These are phyloP conservation scores for Hydnum rufescens DNA, from an alignment of 768 basidiomycete species.

Conservation along the genomic window DNA sequence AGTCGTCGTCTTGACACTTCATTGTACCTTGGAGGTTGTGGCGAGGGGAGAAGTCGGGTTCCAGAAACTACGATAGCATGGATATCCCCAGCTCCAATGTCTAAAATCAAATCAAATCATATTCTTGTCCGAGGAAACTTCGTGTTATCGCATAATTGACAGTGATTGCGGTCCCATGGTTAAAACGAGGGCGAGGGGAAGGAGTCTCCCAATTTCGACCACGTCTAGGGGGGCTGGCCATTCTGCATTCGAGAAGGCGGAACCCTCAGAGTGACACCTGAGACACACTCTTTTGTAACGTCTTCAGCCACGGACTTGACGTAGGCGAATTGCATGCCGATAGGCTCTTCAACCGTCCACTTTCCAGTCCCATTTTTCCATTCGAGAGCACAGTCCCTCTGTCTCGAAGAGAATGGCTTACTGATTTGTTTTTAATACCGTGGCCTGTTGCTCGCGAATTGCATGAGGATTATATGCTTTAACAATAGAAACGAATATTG, in stretches of 20 bases:
- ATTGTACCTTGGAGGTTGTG: conserved; percentile 20
- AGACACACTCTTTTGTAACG: conserved; percentile 47
- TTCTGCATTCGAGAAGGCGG: conserved; percentile 80
- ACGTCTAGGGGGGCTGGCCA: conserved; percentile 84
- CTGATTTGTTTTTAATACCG: conserved; percentile 23
- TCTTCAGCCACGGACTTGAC: conserved; percentile 73
- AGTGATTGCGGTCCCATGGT: conserved; percentile 89
- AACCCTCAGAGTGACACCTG: conserved; percentile 67
- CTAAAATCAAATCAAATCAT: conserved; percentile 88
- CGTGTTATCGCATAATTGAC: conserved; percentile 98
- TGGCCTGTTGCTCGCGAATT: conserved; percentile 31
- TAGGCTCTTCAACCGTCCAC: conserved; percentile 76
- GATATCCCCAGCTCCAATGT: conserved; percentile 73
- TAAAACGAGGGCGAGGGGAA: conserved; percentile 64
- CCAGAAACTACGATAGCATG: conserved; percentile 62
- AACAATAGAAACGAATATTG: conserved; percentile 67
- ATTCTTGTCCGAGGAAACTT: conserved; percentile 55
- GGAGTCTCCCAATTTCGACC: conserved; percentile 74
- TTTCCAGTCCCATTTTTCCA: too few relatives aligned
- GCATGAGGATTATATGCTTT: conserved; percentile 60
- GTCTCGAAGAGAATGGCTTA: conserved; percentile 32
- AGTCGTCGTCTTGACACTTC: conserved; percentile 15
- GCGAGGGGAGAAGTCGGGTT: conserved; percentile 16
- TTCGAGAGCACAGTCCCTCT: conserved; percentile 24
- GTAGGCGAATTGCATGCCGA: conserved; percentile 87